Evolutionary conservation across 495 filamentous ascomycete species (phyloP).

Genomic region (Chlorociboria aeruginascens): DNA sequence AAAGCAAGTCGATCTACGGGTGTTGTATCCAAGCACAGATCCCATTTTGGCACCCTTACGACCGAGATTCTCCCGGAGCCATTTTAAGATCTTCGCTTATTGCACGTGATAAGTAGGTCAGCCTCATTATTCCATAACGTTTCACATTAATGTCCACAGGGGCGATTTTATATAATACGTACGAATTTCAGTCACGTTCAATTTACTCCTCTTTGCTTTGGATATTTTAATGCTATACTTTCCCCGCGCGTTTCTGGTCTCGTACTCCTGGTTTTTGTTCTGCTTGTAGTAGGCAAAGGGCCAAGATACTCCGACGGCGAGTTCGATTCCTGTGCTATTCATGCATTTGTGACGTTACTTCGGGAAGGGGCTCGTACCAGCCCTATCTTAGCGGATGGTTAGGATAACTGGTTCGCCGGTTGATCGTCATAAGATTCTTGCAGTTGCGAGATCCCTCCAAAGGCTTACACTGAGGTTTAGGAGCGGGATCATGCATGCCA

Average conservation of each 20-base stretch:
- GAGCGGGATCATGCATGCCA: conserved; percentile 4
- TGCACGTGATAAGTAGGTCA: no score
- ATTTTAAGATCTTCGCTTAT: not conserved
- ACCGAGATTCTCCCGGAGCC: not conserved
- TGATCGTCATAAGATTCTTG: not conserved
- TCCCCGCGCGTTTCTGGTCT: not conserved
- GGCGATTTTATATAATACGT: conserved; percentile 1
- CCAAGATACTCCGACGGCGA: conserved; percentile 2
- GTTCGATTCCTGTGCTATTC: conserved; percentile 3
- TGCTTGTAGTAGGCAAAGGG: conserved; percentile 5
- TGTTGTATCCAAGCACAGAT: not conserved
- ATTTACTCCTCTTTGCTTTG: conserved; percentile 4
- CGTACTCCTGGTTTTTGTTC: conserved; percentile 6
- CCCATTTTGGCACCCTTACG: not conserved
- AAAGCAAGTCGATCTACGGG: not conserved
- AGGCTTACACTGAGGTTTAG: not conserved
- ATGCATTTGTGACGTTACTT: not conserved
- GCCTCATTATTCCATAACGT: conserved; percentile 4
- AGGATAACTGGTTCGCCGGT: not conserved
- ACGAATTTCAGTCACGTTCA: conserved; percentile 5
- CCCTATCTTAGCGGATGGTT: not conserved
- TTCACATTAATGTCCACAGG: no score
- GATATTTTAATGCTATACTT: conserved; percentile 8
- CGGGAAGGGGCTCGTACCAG: not conserved
- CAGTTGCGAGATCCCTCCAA: not conserved